These are phyloP conservation scores for Mediolabrus comicus DNA, from an alignment of 108 stramenopile genomes.

Conservation along the genomic window DNA sequence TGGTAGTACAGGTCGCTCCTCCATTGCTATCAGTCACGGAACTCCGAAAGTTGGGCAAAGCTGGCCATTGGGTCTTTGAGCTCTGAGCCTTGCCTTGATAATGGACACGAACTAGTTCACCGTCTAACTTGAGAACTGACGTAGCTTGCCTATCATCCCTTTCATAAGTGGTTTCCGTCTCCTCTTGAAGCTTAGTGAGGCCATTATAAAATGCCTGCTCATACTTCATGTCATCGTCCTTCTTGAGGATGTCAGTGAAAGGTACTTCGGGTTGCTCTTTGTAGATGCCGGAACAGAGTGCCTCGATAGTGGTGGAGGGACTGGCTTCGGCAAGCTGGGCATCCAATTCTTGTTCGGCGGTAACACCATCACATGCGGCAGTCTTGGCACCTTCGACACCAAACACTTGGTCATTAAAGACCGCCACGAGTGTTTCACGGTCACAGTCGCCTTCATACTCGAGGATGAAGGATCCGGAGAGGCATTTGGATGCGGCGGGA, in stretches of 20 bases:
- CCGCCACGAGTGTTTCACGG: conserved; percentile 23
- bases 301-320: conserved; percentile 2
- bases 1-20: conserved; percentile 11
- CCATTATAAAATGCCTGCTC: conserved; percentile 50
- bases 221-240: conserved; percentile 30
- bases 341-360: conserved; percentile 21
- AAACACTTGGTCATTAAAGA: conserved; percentile 26
- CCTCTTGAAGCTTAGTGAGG: conserved; percentile 39
- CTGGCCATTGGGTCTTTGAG: conserved; percentile 19
- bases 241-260: conserved; percentile 21
- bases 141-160: conserved; percentile 17
- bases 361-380: conserved; percentile 9
- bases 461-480: not conserved
- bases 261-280: conserved; percentile 10
- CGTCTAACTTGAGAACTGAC: conserved; percentile 13
- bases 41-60: conserved; percentile 27
- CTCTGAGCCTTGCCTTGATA: conserved; percentile 19
- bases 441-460: conserved; percentile 31
- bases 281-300: conserved; percentile 13
- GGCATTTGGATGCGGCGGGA: not conserved
- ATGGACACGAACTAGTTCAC: conserved; percentile 11
- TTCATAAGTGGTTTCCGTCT: conserved; percentile 43
- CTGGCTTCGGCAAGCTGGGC: conserved; percentile 7
- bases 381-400: conserved; percentile 5
- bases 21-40: not conserved